Evolutionary conservation across 2,329 filamentous ascomycete genomes (phyloP), one percentile per base, ranked within the genome.

Genomic region (Ophiostoma tasmaniense): DNA sequence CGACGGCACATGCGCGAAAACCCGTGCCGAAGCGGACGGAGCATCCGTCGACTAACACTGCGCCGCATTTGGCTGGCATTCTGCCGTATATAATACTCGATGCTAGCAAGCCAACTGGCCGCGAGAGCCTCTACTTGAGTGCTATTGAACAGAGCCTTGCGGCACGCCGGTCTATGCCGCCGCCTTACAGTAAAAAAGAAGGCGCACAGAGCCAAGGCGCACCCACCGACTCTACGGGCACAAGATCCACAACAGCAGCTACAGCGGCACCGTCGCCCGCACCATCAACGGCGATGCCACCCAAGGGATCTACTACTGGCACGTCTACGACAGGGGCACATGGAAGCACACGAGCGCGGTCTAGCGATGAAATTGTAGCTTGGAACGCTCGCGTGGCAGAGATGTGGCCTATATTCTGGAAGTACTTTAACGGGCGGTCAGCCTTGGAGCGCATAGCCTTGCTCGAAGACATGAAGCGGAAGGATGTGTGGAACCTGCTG

Each of bases 381-480:
- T 79, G 77, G 69, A 83, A 88, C 71, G 80, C 81, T 20, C 85
- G 87, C 70, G 78, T 91, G 17, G 83, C 86, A 59, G 84, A 87
- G 69, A 84, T 86, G 65, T 96, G 93, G 90, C 85, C 87, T 1
- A 81, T 84, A 62, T 87, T 97, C 74, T 85, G 89, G 74, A 92
- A 90, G 77, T 95, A 97, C 78, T 92, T 98, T 74, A 93, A 98
- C 77, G 95, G 95, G 0, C 85, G 84, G 69, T 89, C 90, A 75
- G 89, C 93, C 2, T 82, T 98, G 70, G 95, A 99, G 80, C 89
- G 93, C 74, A 90, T 99, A 73, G 87, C 90, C 1, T 81, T 95
- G n/a, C 85, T 90, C 69, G 92, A 97, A 79, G 90, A 91, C 6
- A 85, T 96, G 80, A 96, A 95, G 81, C 84, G 92, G 69, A 96